These are phyloP conservation scores for Scedosporium apiospermum DNA, from an alignment of 2,329 filamentous ascomycete genomes.

Conservation along the genomic window DNA sequence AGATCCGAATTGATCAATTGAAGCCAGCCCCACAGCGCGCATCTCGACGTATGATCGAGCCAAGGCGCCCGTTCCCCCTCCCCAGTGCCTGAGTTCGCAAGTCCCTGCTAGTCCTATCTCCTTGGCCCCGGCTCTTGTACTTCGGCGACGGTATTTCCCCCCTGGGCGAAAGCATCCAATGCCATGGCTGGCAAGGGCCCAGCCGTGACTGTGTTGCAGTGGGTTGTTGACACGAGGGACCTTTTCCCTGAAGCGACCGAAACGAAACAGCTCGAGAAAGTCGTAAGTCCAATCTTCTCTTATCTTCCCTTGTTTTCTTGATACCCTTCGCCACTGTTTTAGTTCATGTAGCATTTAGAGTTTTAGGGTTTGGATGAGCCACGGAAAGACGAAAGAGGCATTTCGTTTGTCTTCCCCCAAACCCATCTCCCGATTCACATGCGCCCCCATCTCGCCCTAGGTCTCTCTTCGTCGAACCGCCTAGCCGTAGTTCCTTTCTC, in stretches of 20 bases:
- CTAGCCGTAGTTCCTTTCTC: not conserved
- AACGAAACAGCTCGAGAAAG: slow-evolving; percentile 36
- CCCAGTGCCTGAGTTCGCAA: too few relatives aligned
- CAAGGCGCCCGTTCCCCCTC: too few relatives aligned
- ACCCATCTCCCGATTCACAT: not conserved
- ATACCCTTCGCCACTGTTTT: not conserved
- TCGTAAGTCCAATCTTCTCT: slow-evolving; percentile 25
- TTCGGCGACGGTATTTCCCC: not conserved
- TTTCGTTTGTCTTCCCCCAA: not conserved
- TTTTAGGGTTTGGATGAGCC: too few relatives aligned
- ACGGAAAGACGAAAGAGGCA: not conserved
- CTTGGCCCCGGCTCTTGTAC: not conserved
- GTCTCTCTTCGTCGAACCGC: not conserved
- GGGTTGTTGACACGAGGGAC: slow-evolving; percentile 50
- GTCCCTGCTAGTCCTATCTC: too few relatives aligned
- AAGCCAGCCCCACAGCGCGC: too few relatives aligned
- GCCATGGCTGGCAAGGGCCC: slow-evolving; percentile 6
- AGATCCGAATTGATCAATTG: too few relatives aligned
- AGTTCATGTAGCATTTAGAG: too few relatives aligned
- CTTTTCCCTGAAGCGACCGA: slow-evolving; percentile 44
- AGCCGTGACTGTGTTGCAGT: slow-evolving; percentile 37
- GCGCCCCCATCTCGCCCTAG: not conserved
- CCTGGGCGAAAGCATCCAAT: not conserved
- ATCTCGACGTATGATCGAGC: too few relatives aligned
- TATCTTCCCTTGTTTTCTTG: not conserved